Evolutionary conservation across 371 early-diverging fungal genomes (phyloP), one percentile per base, ranked within the genome.

Genomic region (Rhizopus stolonifer): DNA sequence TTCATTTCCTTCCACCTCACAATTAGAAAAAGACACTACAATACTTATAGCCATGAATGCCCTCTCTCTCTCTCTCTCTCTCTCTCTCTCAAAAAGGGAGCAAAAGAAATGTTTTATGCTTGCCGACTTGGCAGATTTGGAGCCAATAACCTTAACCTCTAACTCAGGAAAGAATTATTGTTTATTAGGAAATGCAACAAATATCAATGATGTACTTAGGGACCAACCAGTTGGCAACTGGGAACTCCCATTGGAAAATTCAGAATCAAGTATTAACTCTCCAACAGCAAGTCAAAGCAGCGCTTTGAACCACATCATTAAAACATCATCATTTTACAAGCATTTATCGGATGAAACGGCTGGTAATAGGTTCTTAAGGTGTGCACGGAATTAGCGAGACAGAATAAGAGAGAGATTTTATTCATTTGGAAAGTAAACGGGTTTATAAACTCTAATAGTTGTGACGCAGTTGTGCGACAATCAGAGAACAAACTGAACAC

Each of bases 1-100:
- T 40, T 55, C 55, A 55, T 48, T 55, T 55, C 48, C 48, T 48
- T 48, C 55, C 19, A 55, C 48, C 4, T 55, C 48, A 31, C 48
- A 48, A n/a, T 3, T 55, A 42, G 48, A 55, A 19, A 55, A 55
- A 48, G 54, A 55, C 29, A 48, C 47, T 55, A 42, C 55, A 31
- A 39, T 32, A 48, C 48, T 48, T 25, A 40, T 55, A 15, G 48
- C 49, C 55, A 21, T 22, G 21, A 21, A 54, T 54, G 54, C 54
- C 23, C 49, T 48, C 31, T 48, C 55, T 34, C 36, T 55, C 55
- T 55, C 23, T 55, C 55, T n/a, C 54, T 15, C 49, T 48, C 31
- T 48, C 55, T 34, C 36, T 55, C 55, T 55, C 23, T 55, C 55
- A 55, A 48, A 55, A 55, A 47, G 31, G 43, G 48, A 55, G 29